A percentile compares a stretch with the other conserved stretches of the same genome.
These are phyloP conservation scores for Candida maris DNA, from an alignment of 805 yeast species.

Conservation along the genomic window DNA sequence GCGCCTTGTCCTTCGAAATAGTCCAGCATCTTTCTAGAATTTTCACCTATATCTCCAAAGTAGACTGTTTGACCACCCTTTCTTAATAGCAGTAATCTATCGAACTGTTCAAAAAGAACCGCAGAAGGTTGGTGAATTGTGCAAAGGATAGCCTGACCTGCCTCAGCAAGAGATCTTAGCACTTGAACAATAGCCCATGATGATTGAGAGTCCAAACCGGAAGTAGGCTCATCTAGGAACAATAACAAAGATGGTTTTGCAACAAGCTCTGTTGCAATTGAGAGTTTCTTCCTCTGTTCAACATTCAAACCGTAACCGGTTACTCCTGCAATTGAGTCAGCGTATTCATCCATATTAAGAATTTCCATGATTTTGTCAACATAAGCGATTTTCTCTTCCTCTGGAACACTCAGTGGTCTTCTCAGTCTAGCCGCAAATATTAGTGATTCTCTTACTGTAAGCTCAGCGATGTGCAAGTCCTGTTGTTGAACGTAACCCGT, in stretches of 20 bases:
- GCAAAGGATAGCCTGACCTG: slow-evolving; percentile 57
- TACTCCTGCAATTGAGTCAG: slow-evolving; percentile 49
- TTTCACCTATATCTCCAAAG: slow-evolving; percentile 50
- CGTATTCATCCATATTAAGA: slow-evolving; percentile 40
- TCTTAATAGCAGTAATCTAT: slow-evolving; percentile 41
- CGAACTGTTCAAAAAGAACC: slow-evolving; percentile 41
- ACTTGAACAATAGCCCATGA: slow-evolving; percentile 57
- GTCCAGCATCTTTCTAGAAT: slow-evolving; percentile 38
- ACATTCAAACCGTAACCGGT: slow-evolving; percentile 50
- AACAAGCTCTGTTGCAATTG: slow-evolving; percentile 54
- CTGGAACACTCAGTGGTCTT: slow-evolving; percentile 38
- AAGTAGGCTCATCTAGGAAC: slow-evolving; percentile 59
- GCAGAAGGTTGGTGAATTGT: slow-evolving; percentile 54
- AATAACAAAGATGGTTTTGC: slow-evolving; percentile 50
- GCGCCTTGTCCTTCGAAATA: slow-evolving; percentile 58
- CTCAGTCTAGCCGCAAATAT: slow-evolving; percentile 48
- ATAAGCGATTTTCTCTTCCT: slow-evolving; percentile 40
- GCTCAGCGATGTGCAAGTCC: slow-evolving; percentile 46
- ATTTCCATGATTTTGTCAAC: slow-evolving; percentile 40
- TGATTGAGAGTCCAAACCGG: slow-evolving; percentile 57
- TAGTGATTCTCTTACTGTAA: slow-evolving; percentile 50
- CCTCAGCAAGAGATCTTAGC: slow-evolving; percentile 44
- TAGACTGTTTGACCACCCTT: slow-evolving; percentile 53
- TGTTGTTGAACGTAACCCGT: slow-evolving; percentile 59
- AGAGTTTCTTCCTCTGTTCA: slow-evolving; percentile 51